A percentile compares a stretch with the other conserved stretches of the same genome.
Conservation (phyloP, 1,284 basidiomycete species). For the Meripilus lineatus region DNA sequence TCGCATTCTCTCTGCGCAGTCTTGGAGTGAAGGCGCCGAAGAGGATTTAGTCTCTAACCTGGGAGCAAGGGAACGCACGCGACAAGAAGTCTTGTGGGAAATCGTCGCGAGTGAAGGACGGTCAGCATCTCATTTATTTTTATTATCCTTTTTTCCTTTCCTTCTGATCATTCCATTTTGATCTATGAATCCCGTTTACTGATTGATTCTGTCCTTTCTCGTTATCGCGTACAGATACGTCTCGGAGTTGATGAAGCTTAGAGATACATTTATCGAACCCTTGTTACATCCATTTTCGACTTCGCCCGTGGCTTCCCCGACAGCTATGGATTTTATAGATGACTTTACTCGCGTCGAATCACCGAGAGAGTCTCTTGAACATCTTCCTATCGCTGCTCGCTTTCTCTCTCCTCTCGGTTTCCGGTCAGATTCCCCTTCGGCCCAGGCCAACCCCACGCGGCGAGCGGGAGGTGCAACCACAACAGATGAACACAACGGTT, state of each 20-base stretch:
- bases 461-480: conserved; percentile 30
- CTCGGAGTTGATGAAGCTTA: conserved; percentile 83
- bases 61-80: conserved; percentile 87
- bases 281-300: conserved; percentile 80
- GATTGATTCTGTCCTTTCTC: too few species aligned
- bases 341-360: conserved; percentile 51
- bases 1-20: conserved; percentile 74
- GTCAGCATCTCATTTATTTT: conserved; percentile 48
- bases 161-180: not conserved
- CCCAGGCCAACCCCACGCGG: not conserved
- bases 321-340: conserved; percentile 61
- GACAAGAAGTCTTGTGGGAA: conserved; percentile 97
- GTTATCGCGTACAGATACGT: conserved; percentile 79
- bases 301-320: conserved; percentile 50
- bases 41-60: conserved; percentile 93
- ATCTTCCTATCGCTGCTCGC: conserved; percentile 87
- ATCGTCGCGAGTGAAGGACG: conserved; percentile 97
- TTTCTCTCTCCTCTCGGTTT: conserved; percentile 77
- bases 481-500: conserved; percentile 37
- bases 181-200: not conserved
- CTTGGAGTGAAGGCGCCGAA: conserved; percentile 95
- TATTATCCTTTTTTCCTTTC: conserved; percentile 5
- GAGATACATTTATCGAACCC: conserved; percentile 88
- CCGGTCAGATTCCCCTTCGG: conserved; percentile 41
- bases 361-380: conserved; percentile 63